phyloP scores from a whole-genome alignment of 495 filamentous ascomycete genomes.

The Thermothielavioides terrestris region DNA sequence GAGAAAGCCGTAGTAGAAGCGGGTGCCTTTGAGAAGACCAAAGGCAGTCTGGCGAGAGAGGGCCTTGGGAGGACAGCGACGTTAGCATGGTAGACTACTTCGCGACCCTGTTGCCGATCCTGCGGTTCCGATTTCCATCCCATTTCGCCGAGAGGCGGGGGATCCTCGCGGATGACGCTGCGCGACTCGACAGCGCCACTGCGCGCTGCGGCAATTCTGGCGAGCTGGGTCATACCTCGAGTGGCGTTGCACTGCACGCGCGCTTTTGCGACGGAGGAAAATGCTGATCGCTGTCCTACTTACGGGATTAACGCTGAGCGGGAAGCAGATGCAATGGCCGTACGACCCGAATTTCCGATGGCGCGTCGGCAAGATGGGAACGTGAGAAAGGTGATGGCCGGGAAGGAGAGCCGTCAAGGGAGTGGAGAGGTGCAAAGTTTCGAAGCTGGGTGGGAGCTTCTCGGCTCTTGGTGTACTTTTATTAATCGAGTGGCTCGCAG shows the following conservation, averaged over 20 bases:
- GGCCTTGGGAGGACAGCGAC: not conserved
- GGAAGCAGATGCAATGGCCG: not conserved
- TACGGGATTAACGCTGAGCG: not conserved
- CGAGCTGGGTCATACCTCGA: conserved; percentile 1
- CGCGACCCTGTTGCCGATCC: not conserved
- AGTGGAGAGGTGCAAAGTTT: conserved; percentile 7
- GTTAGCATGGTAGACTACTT: conserved; percentile 1
- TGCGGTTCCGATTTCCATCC: not conserved
- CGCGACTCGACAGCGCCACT: not conserved
- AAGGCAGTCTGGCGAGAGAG: conserved; percentile 42
- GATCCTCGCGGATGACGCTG: not conserved
- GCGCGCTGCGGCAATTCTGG: not conserved
- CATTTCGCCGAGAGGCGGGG: not conserved
- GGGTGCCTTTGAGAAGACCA: conserved; percentile 60
- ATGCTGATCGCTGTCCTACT: not conserved
- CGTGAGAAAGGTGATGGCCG: not conserved
- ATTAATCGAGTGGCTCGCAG: conserved; percentile 20
- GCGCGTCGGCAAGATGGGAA: not conserved
- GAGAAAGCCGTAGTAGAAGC: conserved; percentile 60
- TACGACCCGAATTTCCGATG: not conserved
- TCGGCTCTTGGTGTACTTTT: too few relatives aligned
- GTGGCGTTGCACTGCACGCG: conserved; percentile 8
- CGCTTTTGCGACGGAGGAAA: too few relatives aligned
- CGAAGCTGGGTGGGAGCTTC: conserved; percentile 13
- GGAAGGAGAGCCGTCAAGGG: not conserved